phyloP scores from a whole-genome alignment of 352 stramenopile genomes.

The Salisapilia sapeloensis region DNA sequence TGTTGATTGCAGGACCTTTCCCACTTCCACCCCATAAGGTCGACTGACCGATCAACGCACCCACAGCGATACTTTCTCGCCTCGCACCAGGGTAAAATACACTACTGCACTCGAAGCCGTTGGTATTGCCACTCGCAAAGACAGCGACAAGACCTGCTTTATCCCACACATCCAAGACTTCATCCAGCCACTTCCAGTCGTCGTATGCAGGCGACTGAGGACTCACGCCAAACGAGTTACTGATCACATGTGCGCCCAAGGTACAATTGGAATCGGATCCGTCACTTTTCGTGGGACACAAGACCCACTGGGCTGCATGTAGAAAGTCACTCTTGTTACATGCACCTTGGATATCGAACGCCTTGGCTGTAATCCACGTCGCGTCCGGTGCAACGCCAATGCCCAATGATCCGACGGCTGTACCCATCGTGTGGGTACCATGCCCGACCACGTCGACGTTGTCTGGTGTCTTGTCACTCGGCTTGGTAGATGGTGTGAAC shows the following conservation, averaged over 20 bases:
- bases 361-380: constrained; percentile 50
- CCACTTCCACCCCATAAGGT: constrained; percentile 55
- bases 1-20: constrained; percentile 18
- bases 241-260: constrained; percentile 40
- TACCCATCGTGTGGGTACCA: constrained; percentile 52
- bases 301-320: constrained; percentile 38
- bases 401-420: constrained; percentile 22
- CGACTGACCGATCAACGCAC: constrained; percentile 29
- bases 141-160: constrained; percentile 27
- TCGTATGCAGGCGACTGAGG: constrained; percentile 17
- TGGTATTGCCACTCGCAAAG: constrained; percentile 55
- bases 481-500: constrained; percentile 28
- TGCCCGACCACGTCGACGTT: constrained; percentile 51
- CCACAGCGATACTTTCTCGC: constrained; percentile 33
- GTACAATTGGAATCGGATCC: constrained; percentile 25
- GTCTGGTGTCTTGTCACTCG: constrained; percentile 35
- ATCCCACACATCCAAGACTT: constrained; percentile 34
- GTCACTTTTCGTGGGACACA: constrained; percentile 39
- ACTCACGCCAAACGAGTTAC: constrained; percentile 48
- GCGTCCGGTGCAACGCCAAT: constrained; percentile 38
- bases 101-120: constrained; percentile 49
- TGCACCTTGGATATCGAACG: constrained; percentile 38
- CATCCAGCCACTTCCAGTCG: constrained; percentile 34
- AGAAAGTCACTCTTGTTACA: constrained; percentile 57
- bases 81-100: constrained; percentile 47